Conservation (phyloP, 371 early-diverging fungal species). For the Mucor irregularis region DNA sequence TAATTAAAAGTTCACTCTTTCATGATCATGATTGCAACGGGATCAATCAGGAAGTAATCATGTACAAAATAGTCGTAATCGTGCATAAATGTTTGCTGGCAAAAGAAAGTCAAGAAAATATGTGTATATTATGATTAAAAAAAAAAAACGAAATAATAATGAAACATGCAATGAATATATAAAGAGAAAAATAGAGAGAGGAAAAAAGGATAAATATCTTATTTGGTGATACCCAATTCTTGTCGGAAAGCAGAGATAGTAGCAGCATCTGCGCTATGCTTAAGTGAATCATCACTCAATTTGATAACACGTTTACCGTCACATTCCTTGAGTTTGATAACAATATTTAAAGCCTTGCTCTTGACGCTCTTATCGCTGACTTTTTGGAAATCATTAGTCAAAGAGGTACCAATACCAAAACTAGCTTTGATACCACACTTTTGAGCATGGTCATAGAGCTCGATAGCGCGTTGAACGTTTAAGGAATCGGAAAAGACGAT, state of each 20-base stretch:
- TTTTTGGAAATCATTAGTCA: conserved; percentile 71
- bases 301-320: conserved; percentile 67
- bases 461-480: conserved; percentile 52
- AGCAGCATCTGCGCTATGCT: conserved; percentile 61
- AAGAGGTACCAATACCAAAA: conserved; percentile 80
- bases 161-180: neutral
- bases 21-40: too few relatives aligned
- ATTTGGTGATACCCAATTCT: conserved; percentile 29
- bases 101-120: too few relatives aligned
- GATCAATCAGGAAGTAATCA: too few relatives aligned
- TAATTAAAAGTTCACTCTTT: too few relatives aligned
- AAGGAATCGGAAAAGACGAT: conserved; percentile 77
- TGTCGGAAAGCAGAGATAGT: conserved; percentile 52
- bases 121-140: neutral
- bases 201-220: neutral
- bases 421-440: conserved; percentile 53
- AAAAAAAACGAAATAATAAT: too few relatives aligned
- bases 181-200: neutral
- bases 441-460: conserved; percentile 48
- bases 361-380: conserved; percentile 24
- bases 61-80: too few relatives aligned
- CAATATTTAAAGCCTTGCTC: conserved; percentile 72
- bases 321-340: conserved; percentile 71
- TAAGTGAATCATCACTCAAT: conserved; percentile 69
- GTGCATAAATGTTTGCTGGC: too few relatives aligned